Evolutionary conservation across 805 yeast genomes (phyloP).

Genomic region (Zygosaccharomyces bailii): DNA sequence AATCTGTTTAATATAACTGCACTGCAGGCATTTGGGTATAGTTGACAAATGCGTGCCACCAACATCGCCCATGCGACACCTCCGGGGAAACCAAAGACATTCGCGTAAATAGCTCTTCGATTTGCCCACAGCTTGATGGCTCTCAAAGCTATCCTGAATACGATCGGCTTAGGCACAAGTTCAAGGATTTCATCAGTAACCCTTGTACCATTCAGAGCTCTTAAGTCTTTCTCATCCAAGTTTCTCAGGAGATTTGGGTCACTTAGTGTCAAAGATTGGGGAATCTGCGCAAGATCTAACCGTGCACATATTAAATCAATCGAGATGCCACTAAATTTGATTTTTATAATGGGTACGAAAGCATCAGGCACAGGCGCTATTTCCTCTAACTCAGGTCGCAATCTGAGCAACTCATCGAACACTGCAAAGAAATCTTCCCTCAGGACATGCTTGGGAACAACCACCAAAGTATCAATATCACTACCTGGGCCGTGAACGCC

Average conservation of each 20-base stretch:
- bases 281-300: conserved; percentile 80
- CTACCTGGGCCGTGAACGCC: conserved; percentile 99
- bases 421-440: conserved; percentile 86
- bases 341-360: conserved; percentile 92
- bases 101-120: conserved; percentile 88
- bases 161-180: conserved; percentile 88
- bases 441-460: conserved; percentile 92
- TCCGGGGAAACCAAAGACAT: conserved; percentile 96
- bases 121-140: conserved; percentile 97
- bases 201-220: conserved; percentile 92
- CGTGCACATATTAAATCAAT: conserved; percentile 87
- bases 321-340: conserved; percentile 85
- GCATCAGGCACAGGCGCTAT: conserved; percentile 95
- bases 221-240: conserved; percentile 84
- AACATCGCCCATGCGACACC: conserved; percentile 99
- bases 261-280: conserved; percentile 65
- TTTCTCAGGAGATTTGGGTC: conserved; percentile 84
- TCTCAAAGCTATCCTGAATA: conserved; percentile 86
- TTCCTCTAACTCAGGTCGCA: conserved; percentile 81
- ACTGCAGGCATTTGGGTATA: conserved; percentile 94
- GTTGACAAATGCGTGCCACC: conserved; percentile 95
- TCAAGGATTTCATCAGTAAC: conserved; percentile 92
- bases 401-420: conserved; percentile 64
- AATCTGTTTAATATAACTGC: conserved; percentile 88
- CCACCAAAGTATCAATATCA: conserved; percentile 95